Conservation (phyloP, 139 green algal species). For the Mychonastes homosphaera region DNA sequence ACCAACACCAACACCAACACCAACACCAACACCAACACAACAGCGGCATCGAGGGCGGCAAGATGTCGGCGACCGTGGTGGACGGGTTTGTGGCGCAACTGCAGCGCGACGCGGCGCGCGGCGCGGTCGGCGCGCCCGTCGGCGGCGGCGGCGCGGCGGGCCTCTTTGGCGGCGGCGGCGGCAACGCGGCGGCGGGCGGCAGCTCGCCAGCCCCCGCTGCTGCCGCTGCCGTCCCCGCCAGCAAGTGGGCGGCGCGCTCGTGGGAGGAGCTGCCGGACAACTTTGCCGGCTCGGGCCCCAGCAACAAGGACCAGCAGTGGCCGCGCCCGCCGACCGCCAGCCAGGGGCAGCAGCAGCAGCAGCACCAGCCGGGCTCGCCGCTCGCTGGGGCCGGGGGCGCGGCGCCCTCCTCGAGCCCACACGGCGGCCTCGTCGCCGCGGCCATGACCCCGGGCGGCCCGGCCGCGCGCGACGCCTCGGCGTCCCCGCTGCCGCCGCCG, state of each 20-base stretch:
- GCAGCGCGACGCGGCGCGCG: not conserved
- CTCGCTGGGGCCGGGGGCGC: no score
- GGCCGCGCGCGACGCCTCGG: no score
- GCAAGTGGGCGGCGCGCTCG: not conserved
- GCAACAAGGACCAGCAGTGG: conserved; percentile 22
- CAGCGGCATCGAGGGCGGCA: not conserved
- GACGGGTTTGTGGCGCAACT: not conserved
- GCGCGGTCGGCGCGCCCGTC: not conserved
- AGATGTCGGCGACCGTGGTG: not conserved
- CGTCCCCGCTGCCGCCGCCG: conserved; percentile 15
- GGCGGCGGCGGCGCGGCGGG: not conserved
- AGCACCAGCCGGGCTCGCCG: not conserved
- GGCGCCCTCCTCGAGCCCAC: not conserved
- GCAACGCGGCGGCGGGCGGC: no score
- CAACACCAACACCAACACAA: not conserved
- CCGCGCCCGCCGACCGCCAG: no score
- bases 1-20: not conserved
- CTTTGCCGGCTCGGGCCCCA: no score
- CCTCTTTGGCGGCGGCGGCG: no score
- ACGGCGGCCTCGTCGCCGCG: no score
- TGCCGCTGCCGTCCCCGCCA: no score
- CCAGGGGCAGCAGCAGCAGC: not conserved
- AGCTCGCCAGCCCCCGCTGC: no score
- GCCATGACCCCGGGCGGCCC: no score
- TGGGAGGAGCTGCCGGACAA: conserved; percentile 1